Base-by-base conservation (phyloP, 768 basidiomycete genomes). In the Boletales sp. region DNA sequence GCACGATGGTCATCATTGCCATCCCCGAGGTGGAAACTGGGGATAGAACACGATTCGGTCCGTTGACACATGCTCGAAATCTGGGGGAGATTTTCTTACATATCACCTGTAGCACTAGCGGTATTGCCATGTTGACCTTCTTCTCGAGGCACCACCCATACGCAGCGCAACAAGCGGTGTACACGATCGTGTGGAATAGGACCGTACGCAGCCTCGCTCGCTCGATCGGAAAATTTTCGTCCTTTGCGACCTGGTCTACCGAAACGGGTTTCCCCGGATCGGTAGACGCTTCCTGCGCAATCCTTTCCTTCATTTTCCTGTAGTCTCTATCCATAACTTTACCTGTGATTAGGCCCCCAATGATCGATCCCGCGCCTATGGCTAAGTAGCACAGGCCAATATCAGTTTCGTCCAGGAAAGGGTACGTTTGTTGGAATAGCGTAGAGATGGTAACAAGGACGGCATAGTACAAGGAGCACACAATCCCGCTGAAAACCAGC, bases 351-450 rank as follows among this genome's bases (percentile, higher is more conserved):
- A 73, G 61, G 17, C 81, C 76, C 12, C 89, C 84, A 14, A 84
- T 43, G 9, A 81, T 66, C 69, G 83, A 83, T 0, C 91, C 93
- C 14, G 80, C 77, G 2, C 90, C 92, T 44, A 86, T 77, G 2
- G 83, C 80, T 47, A 93, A 69, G 70, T 84, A 94, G 64, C 87
- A 91, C 5, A 94, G 67, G 3, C 91, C 91, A 30, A 88, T 71
- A 24, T 79, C 70, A 9, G 75, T 68, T 57, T 75, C 74, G 52
- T 59, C 69, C 42, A 80, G 68, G 52, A 57, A 75, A 8, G 74
- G 77, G 70, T 78, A 94, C 29, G 60, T 65, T 8, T 63, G 48
- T 52, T 72, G 67, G 76, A 77, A 70, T 59, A 86, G 58, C 57
- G 81, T 72, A 61, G 84, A 68, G 71, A 71, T 60, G 18, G 73